Percentiles rank a stretch among this genome's conserved stretches.
phyloP scores from a whole-genome alignment of 306 rosid species.

The Canavalia gladiata region DNA sequence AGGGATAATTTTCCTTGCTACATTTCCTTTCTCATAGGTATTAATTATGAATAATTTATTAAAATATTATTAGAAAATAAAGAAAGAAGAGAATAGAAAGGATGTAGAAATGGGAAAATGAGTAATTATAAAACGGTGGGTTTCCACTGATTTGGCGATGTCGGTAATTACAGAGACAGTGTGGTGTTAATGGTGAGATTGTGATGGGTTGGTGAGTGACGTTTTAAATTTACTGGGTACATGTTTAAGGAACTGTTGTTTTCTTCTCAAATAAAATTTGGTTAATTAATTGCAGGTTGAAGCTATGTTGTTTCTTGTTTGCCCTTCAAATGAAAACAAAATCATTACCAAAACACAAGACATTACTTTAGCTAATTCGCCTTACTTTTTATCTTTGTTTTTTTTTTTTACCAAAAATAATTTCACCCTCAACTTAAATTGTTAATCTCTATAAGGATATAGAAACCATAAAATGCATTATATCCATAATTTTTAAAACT shows the following conservation, averaged over 20 bases:
- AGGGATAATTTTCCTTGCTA: not conserved
- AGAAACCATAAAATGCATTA: too few species aligned
- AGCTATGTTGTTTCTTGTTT: constrained; percentile 1
- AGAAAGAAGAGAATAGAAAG: not conserved
- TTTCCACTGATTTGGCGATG: not conserved
- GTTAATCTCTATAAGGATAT: too few species aligned
- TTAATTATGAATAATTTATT: not conserved
- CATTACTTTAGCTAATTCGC: constrained; percentile 5
- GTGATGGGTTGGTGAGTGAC: not conserved
- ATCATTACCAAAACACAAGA: constrained; percentile 1
- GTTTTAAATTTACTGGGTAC: not conserved
- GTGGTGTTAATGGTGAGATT: not conserved
- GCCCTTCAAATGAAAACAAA: constrained; percentile 23
- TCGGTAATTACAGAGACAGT: not conserved
- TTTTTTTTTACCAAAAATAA: not conserved
- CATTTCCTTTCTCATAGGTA: not conserved
- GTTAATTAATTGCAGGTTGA: not conserved
- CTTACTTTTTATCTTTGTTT: not conserved
- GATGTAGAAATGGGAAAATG: not conserved
- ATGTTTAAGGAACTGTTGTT: not conserved
- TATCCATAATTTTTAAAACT: too few species aligned
- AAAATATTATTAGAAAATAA: not conserved
- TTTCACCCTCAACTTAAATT: too few species aligned
- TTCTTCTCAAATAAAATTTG: not conserved
- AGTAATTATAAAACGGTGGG: constrained; percentile 9